These are phyloP conservation scores for Neoboletus brunneissimus DNA, from an alignment of 768 basidiomycete genomes.

Conservation along the genomic window DNA sequence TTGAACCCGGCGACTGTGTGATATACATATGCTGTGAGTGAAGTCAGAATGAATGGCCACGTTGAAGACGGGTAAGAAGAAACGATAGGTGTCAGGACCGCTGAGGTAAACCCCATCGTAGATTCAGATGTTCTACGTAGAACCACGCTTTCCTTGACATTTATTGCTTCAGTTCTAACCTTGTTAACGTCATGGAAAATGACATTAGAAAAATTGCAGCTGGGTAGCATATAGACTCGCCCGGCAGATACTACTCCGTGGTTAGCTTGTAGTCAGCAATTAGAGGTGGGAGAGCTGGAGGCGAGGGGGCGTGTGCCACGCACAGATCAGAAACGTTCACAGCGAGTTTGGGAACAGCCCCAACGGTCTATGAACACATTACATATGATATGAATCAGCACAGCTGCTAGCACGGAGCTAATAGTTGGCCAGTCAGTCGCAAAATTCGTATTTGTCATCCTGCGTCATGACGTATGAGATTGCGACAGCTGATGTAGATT, in stretches of 20 bases:
- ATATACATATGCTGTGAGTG: not conserved
- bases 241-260: not conserved
- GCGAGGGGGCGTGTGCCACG: not conserved
- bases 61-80: not conserved
- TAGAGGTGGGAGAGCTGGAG: not conserved
- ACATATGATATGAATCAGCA: not conserved
- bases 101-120: not conserved
- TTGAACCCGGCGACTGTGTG: not conserved
- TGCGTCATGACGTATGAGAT: not conserved
- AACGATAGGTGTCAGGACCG: not conserved
- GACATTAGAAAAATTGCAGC: not conserved
- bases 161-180: not conserved
- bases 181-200: not conserved
- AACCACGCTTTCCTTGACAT: not conserved
- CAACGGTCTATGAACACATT: not conserved
- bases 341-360: not conserved
- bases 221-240: not conserved
- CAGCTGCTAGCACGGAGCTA: not conserved
- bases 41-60: too few species aligned
- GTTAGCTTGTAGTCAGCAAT: not conserved
- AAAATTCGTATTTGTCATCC: not conserved
- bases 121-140: not conserved
- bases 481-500: not conserved
- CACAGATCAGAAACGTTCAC: not conserved
- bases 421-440: not conserved